Base-by-base conservation (phyloP, 352 stramenopile species). In the Globisporangium recalcitrans region DNA sequence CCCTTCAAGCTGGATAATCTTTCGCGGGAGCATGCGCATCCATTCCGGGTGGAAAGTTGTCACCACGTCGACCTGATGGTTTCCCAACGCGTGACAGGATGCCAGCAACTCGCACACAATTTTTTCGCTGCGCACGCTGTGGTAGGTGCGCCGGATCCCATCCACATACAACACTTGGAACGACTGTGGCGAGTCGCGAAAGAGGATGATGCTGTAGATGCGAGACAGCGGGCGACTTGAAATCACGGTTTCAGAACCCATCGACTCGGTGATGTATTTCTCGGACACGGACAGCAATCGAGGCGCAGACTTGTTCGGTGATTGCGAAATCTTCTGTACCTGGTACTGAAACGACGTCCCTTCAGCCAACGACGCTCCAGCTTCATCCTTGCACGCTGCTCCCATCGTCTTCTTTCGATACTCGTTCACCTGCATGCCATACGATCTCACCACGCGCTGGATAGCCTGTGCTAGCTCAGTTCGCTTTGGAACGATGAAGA, bases 381-480 rank as follows among this genome's bases (percentile, higher is more conserved):
- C 67, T 36, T 87, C 72, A 11, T 88, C 72, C 54, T 85, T 85
- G 24, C 77, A 52, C 1, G 79, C 82, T 0, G 64, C 70, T 29
- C 85, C 80, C 70, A 93, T 73, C 7, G 82, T 90, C 62, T 91
- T 91, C 65, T 93, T 90, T 22, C 78, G 70, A 58, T 93, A 93
- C 48, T 93, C 82, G 63, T 93, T 91, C 21, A 93, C 87, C 51
- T 78, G 73, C 71, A 93, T 93, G 14, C 74, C 78, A 52, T 91
- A 93, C 4, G 75, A 73, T n/a, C 77, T 75, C 78, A 91, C 90
- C 14, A 90, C 74, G 44, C 68, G 65, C 29, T 85, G 78, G 46
- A 93, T 91, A 0, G 72, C 75, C 58, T 81, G 76, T n/a, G 79
- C 80, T 38, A 93, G 73, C 27, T 91, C 84, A 7, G 78, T 88